Conservation (phyloP, 768 basidiomycete genomes). For the Tricholoma furcatifolium region DNA sequence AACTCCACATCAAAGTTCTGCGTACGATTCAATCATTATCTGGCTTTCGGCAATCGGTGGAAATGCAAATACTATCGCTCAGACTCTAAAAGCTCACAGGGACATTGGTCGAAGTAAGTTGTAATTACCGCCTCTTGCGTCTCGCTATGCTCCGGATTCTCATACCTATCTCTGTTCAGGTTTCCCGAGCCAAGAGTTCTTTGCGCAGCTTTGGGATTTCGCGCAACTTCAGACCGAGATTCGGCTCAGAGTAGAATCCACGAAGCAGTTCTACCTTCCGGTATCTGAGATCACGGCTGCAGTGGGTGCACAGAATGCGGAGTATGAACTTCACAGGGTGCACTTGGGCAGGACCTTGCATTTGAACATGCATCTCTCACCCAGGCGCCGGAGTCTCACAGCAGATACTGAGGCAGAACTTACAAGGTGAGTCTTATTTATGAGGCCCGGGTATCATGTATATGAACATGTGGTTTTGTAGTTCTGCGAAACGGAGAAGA, state of each 20-base stretch:
- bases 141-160: not conserved
- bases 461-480: slow-evolving; percentile 12
- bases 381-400: slow-evolving; percentile 46
- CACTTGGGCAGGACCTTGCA: slow-evolving; percentile 38
- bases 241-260: slow-evolving; percentile 6
- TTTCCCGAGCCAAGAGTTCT: slow-evolving; percentile 47
- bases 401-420: slow-evolving; percentile 36
- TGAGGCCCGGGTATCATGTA: not conserved
- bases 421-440: slow-evolving; percentile 33
- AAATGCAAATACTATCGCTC: slow-evolving; percentile 31
- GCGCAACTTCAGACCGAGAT: slow-evolving; percentile 30
- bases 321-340: slow-evolving; percentile 31
- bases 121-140: not conserved
- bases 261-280: slow-evolving; percentile 25
- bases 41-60: slow-evolving; percentile 38
- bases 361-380: slow-evolving; percentile 41
- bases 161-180: slow-evolving; percentile 23
- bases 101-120: slow-evolving; percentile 45
- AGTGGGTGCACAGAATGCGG: slow-evolving; percentile 30
- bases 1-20: slow-evolving; percentile 29
- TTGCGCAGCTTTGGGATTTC: slow-evolving; percentile 48
- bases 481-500: slow-evolving; percentile 42
- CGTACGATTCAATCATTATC: slow-evolving; percentile 36
- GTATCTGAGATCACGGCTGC: slow-evolving; percentile 29
- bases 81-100: slow-evolving; percentile 42